Percentiles rank a stretch among this genome's conserved stretches.
phyloP scores from a whole-genome alignment of 148 eudicot species.

The Dysphania ambrosioides region DNA sequence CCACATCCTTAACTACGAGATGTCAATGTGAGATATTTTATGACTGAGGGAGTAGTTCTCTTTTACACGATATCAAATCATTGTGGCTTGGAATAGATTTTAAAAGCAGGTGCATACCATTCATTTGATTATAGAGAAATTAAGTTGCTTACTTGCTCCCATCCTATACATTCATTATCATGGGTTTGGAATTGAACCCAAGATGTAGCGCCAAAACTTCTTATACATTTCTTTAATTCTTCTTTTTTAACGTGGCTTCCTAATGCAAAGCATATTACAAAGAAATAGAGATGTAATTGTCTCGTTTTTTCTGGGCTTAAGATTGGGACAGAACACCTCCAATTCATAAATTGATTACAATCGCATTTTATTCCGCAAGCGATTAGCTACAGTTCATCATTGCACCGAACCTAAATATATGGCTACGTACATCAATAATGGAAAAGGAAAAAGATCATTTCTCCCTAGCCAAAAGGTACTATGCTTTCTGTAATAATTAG shows the following conservation, averaged over 20 bases:
- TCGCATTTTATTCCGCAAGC: not conserved
- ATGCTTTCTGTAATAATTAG: not conserved
- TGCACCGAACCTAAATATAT: slow-evolving; percentile 4
- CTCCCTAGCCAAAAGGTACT: slow-evolving; percentile 9
- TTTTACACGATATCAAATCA: too few species aligned
- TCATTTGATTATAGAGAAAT: too few species aligned
- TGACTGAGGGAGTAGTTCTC: too few species aligned
- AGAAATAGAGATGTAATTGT: too few species aligned
- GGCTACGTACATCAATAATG: slow-evolving; percentile 16
- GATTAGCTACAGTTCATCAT: slow-evolving; percentile 8
- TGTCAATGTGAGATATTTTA: not conserved
- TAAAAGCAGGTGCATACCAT: not conserved
- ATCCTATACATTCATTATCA: not conserved
- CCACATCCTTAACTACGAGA: not conserved
- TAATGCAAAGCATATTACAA: slow-evolving; percentile 13
- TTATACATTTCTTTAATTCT: not conserved
- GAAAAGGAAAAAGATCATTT: not conserved
- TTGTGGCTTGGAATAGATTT: not conserved
- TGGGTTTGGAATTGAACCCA: not conserved
- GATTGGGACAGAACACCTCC: slow-evolving; percentile 20
- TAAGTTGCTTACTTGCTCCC: too few species aligned
- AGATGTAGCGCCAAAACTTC: not conserved
- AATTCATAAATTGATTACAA: slow-evolving; percentile 11
- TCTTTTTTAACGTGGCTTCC: not conserved
- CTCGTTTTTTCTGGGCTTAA: not conserved